phyloP scores from a whole-genome alignment of 2,329 filamentous ascomycete species.

The Xenosphaeropsis pyriputrescens region DNA sequence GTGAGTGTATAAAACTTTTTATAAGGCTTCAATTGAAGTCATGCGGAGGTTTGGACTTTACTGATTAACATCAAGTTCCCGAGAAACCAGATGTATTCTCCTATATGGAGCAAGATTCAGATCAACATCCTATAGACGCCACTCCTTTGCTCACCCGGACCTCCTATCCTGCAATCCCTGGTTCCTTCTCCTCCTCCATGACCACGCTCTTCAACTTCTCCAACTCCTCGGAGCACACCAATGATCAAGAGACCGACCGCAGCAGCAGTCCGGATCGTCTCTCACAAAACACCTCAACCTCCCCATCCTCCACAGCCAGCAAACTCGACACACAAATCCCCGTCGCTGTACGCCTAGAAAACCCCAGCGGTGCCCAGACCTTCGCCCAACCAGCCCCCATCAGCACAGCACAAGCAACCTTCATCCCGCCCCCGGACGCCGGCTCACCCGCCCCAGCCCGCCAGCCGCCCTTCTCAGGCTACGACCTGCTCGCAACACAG shows the following conservation, averaged over 20 bases:
- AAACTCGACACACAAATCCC: conserved; percentile 16
- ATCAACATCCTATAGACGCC: too few species aligned
- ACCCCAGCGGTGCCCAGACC: conserved; percentile 9
- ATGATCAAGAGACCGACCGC: conserved; percentile 26
- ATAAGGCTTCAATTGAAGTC: too few species aligned
- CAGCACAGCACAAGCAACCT: too few species aligned
- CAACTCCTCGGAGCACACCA: conserved; percentile 18
- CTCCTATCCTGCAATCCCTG: too few species aligned
- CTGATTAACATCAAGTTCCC: conserved; percentile 5
- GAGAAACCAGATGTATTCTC: conserved; percentile 11
- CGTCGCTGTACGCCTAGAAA: conserved; percentile 15
- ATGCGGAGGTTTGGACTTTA: too few species aligned
- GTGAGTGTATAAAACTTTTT: too few species aligned
- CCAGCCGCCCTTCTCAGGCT: conserved; percentile 36
- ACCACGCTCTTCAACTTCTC: conserved; percentile 4
- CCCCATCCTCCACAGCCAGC: conserved; percentile 6
- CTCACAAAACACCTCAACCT: conserved; percentile 7
- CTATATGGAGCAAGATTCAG: too few species aligned
- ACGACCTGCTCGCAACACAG: conserved; percentile 45
- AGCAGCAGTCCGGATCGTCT: conserved; percentile 26
- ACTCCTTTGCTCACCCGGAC: too few species aligned
- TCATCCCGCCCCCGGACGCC: conserved; percentile 6
- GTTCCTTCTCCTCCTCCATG: conserved; percentile 10
- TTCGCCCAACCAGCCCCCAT: conserved; percentile 4
- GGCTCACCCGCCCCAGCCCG: conserved; percentile 18